A percentile compares a stretch with the other conserved stretches of the same genome.
Conservation (phyloP, 1,139 yeast genomes). For the Kazachstania sp. region DNA sequence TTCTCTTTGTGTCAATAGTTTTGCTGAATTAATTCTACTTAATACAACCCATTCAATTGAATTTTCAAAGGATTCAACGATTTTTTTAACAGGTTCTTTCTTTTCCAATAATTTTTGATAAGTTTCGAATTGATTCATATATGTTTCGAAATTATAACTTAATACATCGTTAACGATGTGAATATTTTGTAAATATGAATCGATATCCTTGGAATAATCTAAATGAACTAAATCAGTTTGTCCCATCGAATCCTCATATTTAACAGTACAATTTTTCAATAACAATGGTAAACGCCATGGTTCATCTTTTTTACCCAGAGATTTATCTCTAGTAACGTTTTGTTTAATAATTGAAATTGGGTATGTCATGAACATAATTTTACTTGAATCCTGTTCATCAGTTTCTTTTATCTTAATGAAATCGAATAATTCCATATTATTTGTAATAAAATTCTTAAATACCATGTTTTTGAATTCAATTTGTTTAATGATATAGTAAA, state of each 20-base stretch:
- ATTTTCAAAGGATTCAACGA: slow-evolving; percentile 1
- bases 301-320: slow-evolving; percentile 4
- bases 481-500: slow-evolving; percentile 37
- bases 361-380: background rate
- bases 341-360: slow-evolving; percentile 27
- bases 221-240: slow-evolving; percentile 22
- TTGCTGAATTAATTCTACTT: slow-evolving; percentile 21
- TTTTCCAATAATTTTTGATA: background rate
- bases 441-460: slow-evolving; percentile 31
- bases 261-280: slow-evolving; percentile 25
- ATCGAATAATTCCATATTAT: slow-evolving; percentile 27
- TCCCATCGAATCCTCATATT: slow-evolving; percentile 12
- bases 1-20: slow-evolving; percentile 19
- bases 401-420: slow-evolving; percentile 18
- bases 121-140: slow-evolving; percentile 8
- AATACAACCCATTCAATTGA: slow-evolving; percentile 11
- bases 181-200: slow-evolving; percentile 22
- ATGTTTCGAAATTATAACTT: slow-evolving; percentile 23
- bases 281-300: slow-evolving; percentile 24
- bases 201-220: slow-evolving; percentile 28
- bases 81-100: background rate
- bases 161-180: slow-evolving; percentile 16
- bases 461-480: slow-evolving; percentile 28
- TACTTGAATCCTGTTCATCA: slow-evolving; percentile 16
- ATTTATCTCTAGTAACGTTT: slow-evolving; percentile 11